These are phyloP conservation scores for Aureobasidium sp. DNA, from an alignment of 2,329 filamentous ascomycete genomes.

Conservation along the genomic window DNA sequence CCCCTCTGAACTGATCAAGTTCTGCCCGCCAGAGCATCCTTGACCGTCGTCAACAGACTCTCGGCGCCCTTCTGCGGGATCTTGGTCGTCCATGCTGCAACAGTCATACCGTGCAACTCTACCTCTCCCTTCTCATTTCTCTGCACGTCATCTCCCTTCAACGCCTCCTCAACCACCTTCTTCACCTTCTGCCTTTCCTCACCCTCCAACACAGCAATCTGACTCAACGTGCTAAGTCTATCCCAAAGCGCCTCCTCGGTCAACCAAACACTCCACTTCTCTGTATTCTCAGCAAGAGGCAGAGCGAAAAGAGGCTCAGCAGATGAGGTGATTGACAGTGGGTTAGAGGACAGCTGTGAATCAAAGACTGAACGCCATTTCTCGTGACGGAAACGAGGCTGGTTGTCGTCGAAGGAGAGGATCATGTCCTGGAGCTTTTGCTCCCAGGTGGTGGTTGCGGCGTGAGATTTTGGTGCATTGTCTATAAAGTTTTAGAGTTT, in stretches of 20 bases:
- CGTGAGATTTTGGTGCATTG: slow-evolving; percentile 53
- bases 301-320: slow-evolving; percentile 50
- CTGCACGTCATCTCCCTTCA: slow-evolving; percentile 46
- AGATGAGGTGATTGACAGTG: slow-evolving; percentile 34
- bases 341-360: slow-evolving; percentile 45
- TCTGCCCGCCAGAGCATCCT: slow-evolving; percentile 2
- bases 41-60: slow-evolving; percentile 2
- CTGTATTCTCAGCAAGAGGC: slow-evolving; percentile 49
- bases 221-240: slow-evolving; percentile 57
- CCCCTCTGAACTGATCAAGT: not conserved
- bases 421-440: slow-evolving; percentile 52
- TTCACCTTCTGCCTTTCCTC: slow-evolving; percentile 39
- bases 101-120: slow-evolving; percentile 55
- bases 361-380: slow-evolving; percentile 59
- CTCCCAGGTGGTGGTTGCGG: slow-evolving; percentile 53
- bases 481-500: slow-evolving; percentile 27
- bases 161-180: slow-evolving; percentile 45
- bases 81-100: slow-evolving; percentile 53
- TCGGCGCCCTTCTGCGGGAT: slow-evolving; percentile 20
- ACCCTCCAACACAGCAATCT: slow-evolving; percentile 52
- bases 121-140: slow-evolving; percentile 55
- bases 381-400: slow-evolving; percentile 57
- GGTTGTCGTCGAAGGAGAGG: slow-evolving; percentile 46
- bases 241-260: slow-evolving; percentile 54
- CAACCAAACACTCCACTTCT: slow-evolving; percentile 52